Evolutionary conservation across 306 rosid species (phyloP).

Genomic region (Trifolium dubium): DNA sequence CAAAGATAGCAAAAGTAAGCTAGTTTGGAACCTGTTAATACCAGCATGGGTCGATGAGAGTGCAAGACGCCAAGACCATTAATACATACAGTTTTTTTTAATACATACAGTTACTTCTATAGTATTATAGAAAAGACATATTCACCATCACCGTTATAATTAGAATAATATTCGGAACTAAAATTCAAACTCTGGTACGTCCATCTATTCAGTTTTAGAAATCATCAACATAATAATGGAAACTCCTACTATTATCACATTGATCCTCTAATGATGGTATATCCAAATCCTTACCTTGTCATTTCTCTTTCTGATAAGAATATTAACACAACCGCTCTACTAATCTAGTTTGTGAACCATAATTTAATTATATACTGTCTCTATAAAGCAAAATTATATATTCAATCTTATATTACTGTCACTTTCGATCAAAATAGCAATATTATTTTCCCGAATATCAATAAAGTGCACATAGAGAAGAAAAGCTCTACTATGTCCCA

Average conservation of each 20-base stretch:
- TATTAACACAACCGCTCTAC: not conserved
- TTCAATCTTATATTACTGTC: not conserved
- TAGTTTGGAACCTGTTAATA: not conserved
- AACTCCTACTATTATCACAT: not conserved
- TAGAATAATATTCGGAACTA: not conserved
- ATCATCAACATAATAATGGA: too few relatives aligned
- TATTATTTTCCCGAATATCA: not conserved
- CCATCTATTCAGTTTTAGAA: too few relatives aligned
- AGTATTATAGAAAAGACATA: not conserved
- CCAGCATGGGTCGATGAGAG: not conserved
- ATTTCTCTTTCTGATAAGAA: not conserved
- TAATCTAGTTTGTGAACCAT: not conserved
- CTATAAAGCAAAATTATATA: not conserved
- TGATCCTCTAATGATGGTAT: not conserved
- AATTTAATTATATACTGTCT: not conserved
- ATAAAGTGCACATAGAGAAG: not conserved
- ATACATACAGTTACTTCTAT: not conserved
- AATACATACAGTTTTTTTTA: too few relatives aligned
- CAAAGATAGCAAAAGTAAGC: slow-evolving; percentile 1
- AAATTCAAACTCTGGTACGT: too few relatives aligned
- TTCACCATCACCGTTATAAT: not conserved
- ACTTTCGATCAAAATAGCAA: not conserved
- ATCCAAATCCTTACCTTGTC: not conserved
- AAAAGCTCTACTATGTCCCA: not conserved
- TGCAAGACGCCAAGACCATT: too few relatives aligned